Evolutionary conservation across 768 basidiomycete genomes (phyloP), one percentile per base, ranked within the genome.

Genomic region (Macrolepiota fuliginosa): DNA sequence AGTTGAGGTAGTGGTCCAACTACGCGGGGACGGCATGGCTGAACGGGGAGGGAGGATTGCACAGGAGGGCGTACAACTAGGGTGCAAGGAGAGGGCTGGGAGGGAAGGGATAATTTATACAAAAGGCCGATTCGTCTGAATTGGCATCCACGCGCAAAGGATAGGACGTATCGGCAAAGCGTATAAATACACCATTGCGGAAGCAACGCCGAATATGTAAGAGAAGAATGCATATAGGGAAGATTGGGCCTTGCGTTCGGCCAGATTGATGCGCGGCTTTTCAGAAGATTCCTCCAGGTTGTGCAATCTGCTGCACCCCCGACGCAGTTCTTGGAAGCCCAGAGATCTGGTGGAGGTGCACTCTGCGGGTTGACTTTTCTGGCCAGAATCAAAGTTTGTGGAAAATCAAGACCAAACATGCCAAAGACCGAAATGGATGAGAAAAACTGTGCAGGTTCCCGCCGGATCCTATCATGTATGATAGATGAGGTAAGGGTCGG

Each of bases 131-230:
- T 12, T 54, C 29, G 29, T 54, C 19, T 35, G 52, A n/a, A n/a
- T n/a, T 29, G 7, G 11, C 40, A 42, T 42, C 40, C 40, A 56
- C 29, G n/a, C 10, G 39, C 40, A 45, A 56, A 57, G 19, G 17
- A n/a, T 45, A 15, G 19, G 42, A 45, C 42, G 42, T 1, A 22
- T 6, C 42, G 42, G 42, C 42, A 56, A 9, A 5, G 46, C 35
- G 40, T 54, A 61, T 61, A 54, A 54, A 61, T 54, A 53, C n/a
- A n/a, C 36, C 5, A 25, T 25, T 19, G 49, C 2, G 27, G 58
- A 54, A 9, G 42, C 27, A 40, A 57, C 15, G 17, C 61, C 46
- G 35, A 51, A 58, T 32, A 56, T 54, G 62, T 63, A 63, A 60
- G 36, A 54, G 59, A 64, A 61, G 54, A n/a, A 40, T 37, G 25